A percentile compares a stretch with the other conserved stretches of the same genome.
phyloP scores from a whole-genome alignment of 2,329 filamentous ascomycete genomes.

The Claviceps cyperi region DNA sequence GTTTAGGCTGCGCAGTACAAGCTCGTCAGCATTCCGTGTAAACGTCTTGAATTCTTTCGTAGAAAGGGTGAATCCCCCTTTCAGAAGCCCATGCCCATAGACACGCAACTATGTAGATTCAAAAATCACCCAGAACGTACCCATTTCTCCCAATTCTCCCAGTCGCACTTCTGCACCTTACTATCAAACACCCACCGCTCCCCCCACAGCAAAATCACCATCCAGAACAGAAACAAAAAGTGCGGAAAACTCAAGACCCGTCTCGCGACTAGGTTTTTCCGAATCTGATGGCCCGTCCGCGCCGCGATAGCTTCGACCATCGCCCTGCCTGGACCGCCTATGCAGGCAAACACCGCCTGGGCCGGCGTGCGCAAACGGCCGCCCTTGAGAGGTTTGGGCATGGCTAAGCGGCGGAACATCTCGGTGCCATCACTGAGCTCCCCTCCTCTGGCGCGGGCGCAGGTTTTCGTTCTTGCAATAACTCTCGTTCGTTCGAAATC shows the following conservation, averaged over 20 bases:
- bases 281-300: constrained; percentile 14
- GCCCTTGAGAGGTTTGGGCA: constrained; percentile 3
- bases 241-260: constrained; percentile 51
- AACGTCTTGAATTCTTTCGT: not conserved
- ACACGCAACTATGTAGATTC: too few species aligned
- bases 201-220: constrained; percentile 66
- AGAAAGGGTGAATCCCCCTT: not conserved
- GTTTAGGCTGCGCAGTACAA: constrained; percentile 44
- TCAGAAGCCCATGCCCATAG: too few species aligned
- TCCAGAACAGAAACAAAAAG: constrained; percentile 57
- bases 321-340: constrained; percentile 25
- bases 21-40: not conserved
- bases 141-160: constrained; percentile 88
- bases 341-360: constrained; percentile 17
- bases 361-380: constrained; percentile 2
- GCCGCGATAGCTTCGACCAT: constrained; percentile 18
- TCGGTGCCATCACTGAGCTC: constrained; percentile 15
- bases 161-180: constrained; percentile 58
- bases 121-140: constrained; percentile 32
- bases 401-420: constrained; percentile 12
- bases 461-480: not conserved
- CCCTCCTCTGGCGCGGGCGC: not conserved
- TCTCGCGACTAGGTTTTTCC: constrained; percentile 31
- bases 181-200: constrained; percentile 66
- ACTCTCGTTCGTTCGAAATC: not conserved